phyloP scores from a whole-genome alignment of 75 land plant species.

The Selaginella moellendorffii region DNA sequence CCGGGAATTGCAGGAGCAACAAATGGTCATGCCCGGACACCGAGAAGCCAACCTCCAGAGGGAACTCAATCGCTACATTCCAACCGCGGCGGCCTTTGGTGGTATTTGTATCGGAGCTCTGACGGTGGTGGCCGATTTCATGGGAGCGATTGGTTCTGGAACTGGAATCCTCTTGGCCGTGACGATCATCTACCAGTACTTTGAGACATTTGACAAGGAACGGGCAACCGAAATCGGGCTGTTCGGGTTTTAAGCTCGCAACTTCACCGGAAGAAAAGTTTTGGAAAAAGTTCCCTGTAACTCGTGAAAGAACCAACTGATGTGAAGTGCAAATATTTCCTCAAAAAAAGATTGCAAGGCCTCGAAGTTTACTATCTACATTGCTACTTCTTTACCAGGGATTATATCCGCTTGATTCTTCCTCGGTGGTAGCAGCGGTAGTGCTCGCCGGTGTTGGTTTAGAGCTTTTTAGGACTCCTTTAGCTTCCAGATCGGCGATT shows the following conservation, averaged over 20 bases:
- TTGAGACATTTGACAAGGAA: conserved; percentile 73
- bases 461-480: conserved; percentile 10
- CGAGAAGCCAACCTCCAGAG: conserved; percentile 57
- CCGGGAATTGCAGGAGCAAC: conserved; percentile 40
- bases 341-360: too few species aligned
- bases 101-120: conserved; percentile 68
- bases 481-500: neutral
- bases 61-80: conserved; percentile 64
- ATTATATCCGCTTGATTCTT: too few species aligned
- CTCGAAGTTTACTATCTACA: too few species aligned
- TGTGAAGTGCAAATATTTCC: too few species aligned
- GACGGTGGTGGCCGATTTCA: conserved; percentile 63
- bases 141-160: conserved; percentile 71
- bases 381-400: too few species aligned
- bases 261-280: neutral
- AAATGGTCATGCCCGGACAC: conserved; percentile 79
- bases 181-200: conserved; percentile 66
- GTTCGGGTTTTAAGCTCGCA: conserved; percentile 37
- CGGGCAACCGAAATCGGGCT: conserved; percentile 54
- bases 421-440: too few species aligned
- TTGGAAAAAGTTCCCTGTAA: too few species aligned
- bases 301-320: too few species aligned
- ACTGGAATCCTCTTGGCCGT: conserved; percentile 69
- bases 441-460: conserved; percentile 57
- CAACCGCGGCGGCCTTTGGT: conserved; percentile 72